Percentiles rank a stretch among this genome's conserved stretches.
These are phyloP conservation scores for Inga leiocalycina DNA, from an alignment of 306 rosid genomes.

Conservation along the genomic window DNA sequence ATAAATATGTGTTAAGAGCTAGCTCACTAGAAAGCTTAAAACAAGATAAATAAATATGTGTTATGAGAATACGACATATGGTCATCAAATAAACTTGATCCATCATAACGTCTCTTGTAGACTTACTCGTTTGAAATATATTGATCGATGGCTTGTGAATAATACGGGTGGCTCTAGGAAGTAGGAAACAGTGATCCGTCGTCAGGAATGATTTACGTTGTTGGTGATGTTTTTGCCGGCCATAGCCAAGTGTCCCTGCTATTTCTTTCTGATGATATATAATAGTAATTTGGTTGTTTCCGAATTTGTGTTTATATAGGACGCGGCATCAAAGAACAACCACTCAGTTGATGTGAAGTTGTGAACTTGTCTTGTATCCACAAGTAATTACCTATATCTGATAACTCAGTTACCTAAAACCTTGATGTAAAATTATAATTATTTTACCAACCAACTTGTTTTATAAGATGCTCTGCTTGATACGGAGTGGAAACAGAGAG, in stretches of 20 bases:
- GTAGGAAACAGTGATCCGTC: not conserved
- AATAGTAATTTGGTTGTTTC: not conserved
- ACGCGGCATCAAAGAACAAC: not conserved
- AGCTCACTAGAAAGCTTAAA: not conserved
- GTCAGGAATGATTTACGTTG: not conserved
- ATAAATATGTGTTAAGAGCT: not conserved
- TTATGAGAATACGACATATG: not conserved
- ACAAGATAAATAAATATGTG: not conserved
- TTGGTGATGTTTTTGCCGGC: not conserved
- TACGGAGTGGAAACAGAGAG: not conserved
- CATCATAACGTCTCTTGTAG: not conserved
- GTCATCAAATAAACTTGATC: not conserved
- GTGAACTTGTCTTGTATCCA: not conserved
- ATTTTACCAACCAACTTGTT: not conserved
- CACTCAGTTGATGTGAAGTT: not conserved
- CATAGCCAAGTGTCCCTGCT: not conserved
- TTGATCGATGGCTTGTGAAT: not conserved
- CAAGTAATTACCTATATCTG: constrained; percentile 21
- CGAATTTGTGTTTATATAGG: not conserved
- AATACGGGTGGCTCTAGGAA: not conserved
- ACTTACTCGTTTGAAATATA: not conserved
- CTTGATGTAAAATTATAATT: constrained; percentile 3
- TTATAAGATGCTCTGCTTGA: not conserved
- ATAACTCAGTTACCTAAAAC: constrained; percentile 3
- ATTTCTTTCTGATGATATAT: not conserved